Evolutionary conservation across 345 rosid species (phyloP), one percentile per base, ranked within the genome.

Genomic region (Durio zibethinus): DNA sequence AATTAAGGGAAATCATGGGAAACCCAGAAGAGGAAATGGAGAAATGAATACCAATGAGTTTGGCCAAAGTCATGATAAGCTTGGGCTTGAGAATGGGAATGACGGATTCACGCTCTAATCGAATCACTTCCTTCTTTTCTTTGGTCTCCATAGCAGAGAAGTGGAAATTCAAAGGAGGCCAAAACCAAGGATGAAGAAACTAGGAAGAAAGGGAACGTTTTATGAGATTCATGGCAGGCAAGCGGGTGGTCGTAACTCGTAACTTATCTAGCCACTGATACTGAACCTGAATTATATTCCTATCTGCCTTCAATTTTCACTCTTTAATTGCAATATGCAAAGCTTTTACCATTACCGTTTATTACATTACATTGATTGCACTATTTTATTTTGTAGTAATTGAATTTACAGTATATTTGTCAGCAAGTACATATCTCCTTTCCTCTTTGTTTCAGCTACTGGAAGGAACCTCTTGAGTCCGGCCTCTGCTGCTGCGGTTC

Each of bases 21-120:
- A 36, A 48, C 47, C 11, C 21, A 35, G 54, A 72, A n/a, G 59
- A 23, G 10, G 25, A 71, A 29, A 23, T 12, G 5, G 68, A 43
- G 25, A 29, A 33, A 36, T 1, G 25, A 20, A 62, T 77, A 91
- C 98, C 94, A 50, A 95, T 95, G 89, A 95, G 99, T 76, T 88
- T 90, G 78, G 99, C 97, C 87, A 95, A 82, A 79, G 94, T 85
- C 96, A 93, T 95, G 87, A 95, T 82, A 82, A 95, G 92, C 87
- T 86, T 93, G 12, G 98, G 99, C 78, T 93, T 93, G 77, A 93
- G 97, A 80, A 92, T 79, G 35, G 98, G 99, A 21, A 95, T 91
- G 16, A 95, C 98, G 5, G 98, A 95, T 84, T 95, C 99, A 68
- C 90, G 90, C 76, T 95, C 98, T 83, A 95, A 80, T 2, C 92